Conservation (phyloP, 2,329 filamentous ascomycete genomes). For the Exophiala viscosa region DNA sequence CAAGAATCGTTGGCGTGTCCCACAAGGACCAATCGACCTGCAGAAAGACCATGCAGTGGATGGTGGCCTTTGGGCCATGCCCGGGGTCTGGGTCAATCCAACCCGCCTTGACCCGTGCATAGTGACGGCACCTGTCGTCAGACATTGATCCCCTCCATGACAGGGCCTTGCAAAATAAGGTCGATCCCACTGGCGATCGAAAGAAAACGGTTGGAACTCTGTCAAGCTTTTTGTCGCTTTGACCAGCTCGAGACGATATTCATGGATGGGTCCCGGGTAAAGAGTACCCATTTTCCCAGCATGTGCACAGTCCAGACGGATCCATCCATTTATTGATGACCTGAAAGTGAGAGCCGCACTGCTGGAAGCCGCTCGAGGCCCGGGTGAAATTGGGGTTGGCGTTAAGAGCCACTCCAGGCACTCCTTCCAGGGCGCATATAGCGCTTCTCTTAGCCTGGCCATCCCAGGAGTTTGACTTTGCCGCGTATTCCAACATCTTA, state of each 20-base stretch:
- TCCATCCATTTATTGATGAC: too few species aligned
- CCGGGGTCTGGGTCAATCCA: constrained; percentile 9
- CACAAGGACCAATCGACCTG: constrained; percentile 10
- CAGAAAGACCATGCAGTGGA: constrained; percentile 15
- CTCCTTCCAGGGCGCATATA: too few species aligned
- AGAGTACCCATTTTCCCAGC: too few species aligned
- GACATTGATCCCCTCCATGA: constrained; percentile 11
- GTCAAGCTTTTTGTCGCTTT: neutral
- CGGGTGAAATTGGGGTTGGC: too few species aligned
- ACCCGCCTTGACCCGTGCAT: constrained; percentile 8
- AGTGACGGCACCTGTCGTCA: constrained; percentile 16
- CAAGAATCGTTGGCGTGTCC: too few species aligned
- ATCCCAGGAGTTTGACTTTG: neutral
- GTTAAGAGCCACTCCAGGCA: too few species aligned
- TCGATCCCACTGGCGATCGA: constrained; percentile 21
- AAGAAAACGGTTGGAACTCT: neutral
- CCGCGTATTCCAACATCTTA: neutral
- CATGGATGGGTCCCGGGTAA: too few species aligned
- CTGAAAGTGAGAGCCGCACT: too few species aligned
- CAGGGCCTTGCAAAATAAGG: constrained; percentile 9
- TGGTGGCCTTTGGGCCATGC: constrained; percentile 16
- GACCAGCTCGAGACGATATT: neutral
- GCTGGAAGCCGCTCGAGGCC: too few species aligned
- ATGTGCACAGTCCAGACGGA: neutral
- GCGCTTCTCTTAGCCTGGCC: too few species aligned